Evolutionary conservation across 1,284 basidiomycete genomes (phyloP), one percentile per base, ranked within the genome.

Genomic region (Marasmius sp.): DNA sequence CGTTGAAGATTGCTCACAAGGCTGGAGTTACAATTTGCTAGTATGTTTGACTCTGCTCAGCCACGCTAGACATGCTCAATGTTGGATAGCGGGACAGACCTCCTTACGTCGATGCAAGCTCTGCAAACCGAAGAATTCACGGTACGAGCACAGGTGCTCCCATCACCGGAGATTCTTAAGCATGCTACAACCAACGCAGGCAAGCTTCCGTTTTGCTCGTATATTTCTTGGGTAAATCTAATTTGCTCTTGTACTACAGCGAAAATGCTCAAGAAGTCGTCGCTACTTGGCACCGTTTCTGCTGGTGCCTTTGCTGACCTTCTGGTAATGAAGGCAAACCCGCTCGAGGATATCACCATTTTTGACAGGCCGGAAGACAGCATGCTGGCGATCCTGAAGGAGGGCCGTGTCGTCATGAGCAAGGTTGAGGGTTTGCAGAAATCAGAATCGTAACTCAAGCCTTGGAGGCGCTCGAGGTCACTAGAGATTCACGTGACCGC

Each of bases 141-240:
- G 2, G 76, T 81, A 6, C 74, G 81, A 18, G 71, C 77, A 2
- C 65, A 68, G 5, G 73, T 79, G 3, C 72, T 82, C 1, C 63
- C 75, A 0, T 74, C 78, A 0, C 60, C 69, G 0, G 74, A 70
- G 3, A 71, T 83, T 6, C 68, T 82, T 10, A 70, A 71, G 41
- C 81, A 82, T 56, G 81, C 81, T 0, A 82, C 80, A 0, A 74
- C 72, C 33, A 82, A 82, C 65, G 74, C 77, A 36, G 77, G 75
- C 75, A 18, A 33, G 72, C 66, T 1, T n/a, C 16, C 33, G 9
- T 22, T 7, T 51, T 41, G 22, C 34, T 43, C 5, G 27, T 14
- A 22, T 51, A 14, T 14, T 48, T 43, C 16, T 36, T 58, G 16
- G 34, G n/a, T 11, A 10, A 3, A 1, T 53, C 12, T 18, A n/a